Base-by-base conservation (phyloP, 1,139 yeast species). In the Wickerhamomyces sp. region DNA sequence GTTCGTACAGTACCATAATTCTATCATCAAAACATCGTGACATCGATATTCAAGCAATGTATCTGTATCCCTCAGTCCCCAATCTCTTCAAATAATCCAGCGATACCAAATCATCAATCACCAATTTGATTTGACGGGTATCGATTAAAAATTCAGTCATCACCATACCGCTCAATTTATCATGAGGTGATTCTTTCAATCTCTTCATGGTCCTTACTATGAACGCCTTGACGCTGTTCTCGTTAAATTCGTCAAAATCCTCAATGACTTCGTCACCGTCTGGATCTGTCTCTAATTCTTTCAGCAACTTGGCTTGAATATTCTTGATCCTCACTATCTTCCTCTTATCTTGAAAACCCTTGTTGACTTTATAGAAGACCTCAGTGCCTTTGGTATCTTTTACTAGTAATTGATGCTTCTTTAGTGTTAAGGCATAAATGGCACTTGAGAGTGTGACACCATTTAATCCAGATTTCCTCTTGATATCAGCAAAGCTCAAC, bases 161-260 rank as follows among this genome's bases (percentile, higher is more conserved):
- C 2, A 57, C 50, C 35, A 48, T 49, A 26, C 51, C 54, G 2
- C 64, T 49, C n/a, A 68, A 52, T 19, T 54, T 56, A 0, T 51
- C 52, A 42, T 68, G 72, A 4, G 39, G 30, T 30, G 64, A 42
- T 15, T 38, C 38, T 32, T 52, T 52, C 5, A 55, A 45, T 4
- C 54, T 40, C 44, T 63, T 63, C 61, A 64, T 48, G 22, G 52
- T 39, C 12, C 67, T 50, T 9, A 59, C 55, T 14, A 62, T 55
- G 10, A 58, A 58, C 1, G 68, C 66, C 34, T 57, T 64, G 10
- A 62, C 44, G 27, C 55, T 56, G 19, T 32, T 33, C 6, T 29
- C 12, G 17, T 28, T 13, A 16, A 16, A 19, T 17, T 20, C 21
- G 3, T 19, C 26, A 9, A 28, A 28, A 9, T 26, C 41, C 13